Evolutionary conservation across 768 basidiomycete species (phyloP).

Genomic region (Trametes meyenii): DNA sequence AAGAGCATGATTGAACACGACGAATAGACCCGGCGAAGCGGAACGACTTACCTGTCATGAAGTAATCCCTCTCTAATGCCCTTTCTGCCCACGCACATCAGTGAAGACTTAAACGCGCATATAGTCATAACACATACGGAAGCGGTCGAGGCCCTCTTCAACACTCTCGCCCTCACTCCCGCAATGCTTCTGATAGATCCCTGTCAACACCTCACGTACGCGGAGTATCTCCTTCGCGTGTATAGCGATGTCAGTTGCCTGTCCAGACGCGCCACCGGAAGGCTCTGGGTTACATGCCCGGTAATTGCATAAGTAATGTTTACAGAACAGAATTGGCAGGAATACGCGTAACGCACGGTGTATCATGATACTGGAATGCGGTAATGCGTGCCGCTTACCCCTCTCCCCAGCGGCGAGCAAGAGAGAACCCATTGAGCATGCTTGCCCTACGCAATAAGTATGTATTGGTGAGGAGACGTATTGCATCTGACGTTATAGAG

Average conservation of each 20-base stretch:
- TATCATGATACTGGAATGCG: slow-evolving; percentile 97
- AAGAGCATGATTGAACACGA: neutral
- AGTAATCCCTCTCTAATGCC: slow-evolving; percentile 93
- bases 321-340: neutral
- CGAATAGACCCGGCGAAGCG: neutral
- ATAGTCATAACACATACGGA: slow-evolving; percentile 57
- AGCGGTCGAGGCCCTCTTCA: slow-evolving; percentile 68
- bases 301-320: neutral
- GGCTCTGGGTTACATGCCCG: slow-evolving; percentile 64
- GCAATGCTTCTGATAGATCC: slow-evolving; percentile 91
- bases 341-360: slow-evolving; percentile 65
- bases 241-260: slow-evolving; percentile 96
- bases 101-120: neutral
- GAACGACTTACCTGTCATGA: slow-evolving; percentile 76
- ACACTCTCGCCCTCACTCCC: slow-evolving; percentile 62
- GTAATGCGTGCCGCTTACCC: slow-evolving; percentile 90
- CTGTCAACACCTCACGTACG: slow-evolving; percentile 79
- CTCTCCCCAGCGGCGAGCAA: slow-evolving; percentile 88
- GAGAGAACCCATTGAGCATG: slow-evolving; percentile 95
- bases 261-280: slow-evolving; percentile 93
- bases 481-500: slow-evolving; percentile 75
- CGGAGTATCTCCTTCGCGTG: slow-evolving; percentile 96
- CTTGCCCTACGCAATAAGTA: slow-evolving; percentile 95
- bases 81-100: slow-evolving; percentile 52
- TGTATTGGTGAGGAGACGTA: slow-evolving; percentile 95